Conservation (phyloP, 768 basidiomycete species). For the Chlorophyllum brunneum region DNA sequence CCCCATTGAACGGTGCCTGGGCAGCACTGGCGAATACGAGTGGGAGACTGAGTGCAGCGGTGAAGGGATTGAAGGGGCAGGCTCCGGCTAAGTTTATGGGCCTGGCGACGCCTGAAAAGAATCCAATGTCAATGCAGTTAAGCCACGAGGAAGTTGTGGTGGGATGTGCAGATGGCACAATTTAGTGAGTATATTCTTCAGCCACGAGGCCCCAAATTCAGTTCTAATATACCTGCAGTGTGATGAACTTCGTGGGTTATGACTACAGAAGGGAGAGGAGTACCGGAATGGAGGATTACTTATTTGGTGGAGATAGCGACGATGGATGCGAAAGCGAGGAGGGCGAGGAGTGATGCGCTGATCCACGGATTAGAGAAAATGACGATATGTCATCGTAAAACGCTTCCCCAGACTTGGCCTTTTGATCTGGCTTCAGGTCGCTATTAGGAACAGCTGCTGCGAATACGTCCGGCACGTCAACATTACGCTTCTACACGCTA, state of each 20-base stretch:
- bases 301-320: not conserved
- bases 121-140: constrained; percentile 92
- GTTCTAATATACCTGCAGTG: constrained; percentile 17
- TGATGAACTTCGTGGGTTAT: constrained; percentile 36
- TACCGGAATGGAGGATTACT: constrained; percentile 9
- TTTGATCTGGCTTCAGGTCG: too few relatives aligned
- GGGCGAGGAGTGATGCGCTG: not conserved
- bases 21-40: constrained; percentile 46
- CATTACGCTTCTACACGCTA: too few relatives aligned
- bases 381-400: too few relatives aligned
- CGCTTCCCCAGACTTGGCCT: too few relatives aligned
- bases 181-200: constrained; percentile 58
- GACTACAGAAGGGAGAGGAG: constrained; percentile 24
- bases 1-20: constrained; percentile 76
- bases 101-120: constrained; percentile 85
- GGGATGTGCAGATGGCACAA: constrained; percentile 87
- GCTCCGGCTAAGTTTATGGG: constrained; percentile 71
- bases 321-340: constrained; percentile 7
- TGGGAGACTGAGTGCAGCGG: constrained; percentile 26
- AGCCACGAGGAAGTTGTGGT: constrained; percentile 91
- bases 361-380: too few relatives aligned
- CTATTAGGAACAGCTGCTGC: too few relatives aligned
- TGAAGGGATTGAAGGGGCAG: constrained; percentile 58
- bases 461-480: too few relatives aligned
- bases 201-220: not conserved